Conservation (phyloP, 2,329 filamentous ascomycete genomes). For the Cladobotryum protrusum region DNA sequence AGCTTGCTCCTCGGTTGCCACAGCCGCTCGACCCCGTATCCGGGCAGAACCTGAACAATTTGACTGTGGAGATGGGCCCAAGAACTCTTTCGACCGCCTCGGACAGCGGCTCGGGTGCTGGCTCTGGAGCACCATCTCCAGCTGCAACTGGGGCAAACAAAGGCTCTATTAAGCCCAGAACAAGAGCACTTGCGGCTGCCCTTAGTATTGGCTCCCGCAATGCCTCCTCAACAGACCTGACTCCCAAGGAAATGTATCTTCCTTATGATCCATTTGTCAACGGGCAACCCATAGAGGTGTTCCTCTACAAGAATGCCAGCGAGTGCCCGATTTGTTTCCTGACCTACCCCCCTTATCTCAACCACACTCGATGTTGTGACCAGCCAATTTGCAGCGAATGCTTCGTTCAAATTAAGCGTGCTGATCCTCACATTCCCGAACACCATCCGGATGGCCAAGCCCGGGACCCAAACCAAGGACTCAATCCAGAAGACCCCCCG, state of each 20-base stretch:
- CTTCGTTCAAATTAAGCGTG: conserved; percentile 95
- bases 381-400: conserved; percentile 97
- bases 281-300: conserved; percentile 88
- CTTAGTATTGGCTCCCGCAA: conserved; percentile 70
- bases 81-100: conserved; percentile 75
- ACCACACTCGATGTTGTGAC: conserved; percentile 90
- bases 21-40: conserved; percentile 44
- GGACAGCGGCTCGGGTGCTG: conserved; percentile 58
- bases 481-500: conserved; percentile 43
- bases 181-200: conserved; percentile 82
- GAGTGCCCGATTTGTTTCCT: conserved; percentile 97
- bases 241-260: conserved; percentile 70
- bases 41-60: conserved; percentile 55
- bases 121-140: conserved; percentile 50
- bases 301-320: conserved; percentile 80
- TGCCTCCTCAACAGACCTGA: conserved; percentile 63
- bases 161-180: conserved; percentile 68
- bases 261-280: conserved; percentile 84
- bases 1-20: conserved; percentile 43
- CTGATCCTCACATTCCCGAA: conserved; percentile 84
- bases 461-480: conserved; percentile 29
- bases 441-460: conserved; percentile 51
- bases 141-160: conserved; percentile 31
- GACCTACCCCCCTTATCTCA: conserved; percentile 90
- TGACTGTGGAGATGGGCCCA: conserved; percentile 73